Percentiles rank a stretch among this genome's conserved stretches.
These are phyloP conservation scores for Mortierella sp. DNA, from an alignment of 371 early-diverging fungal species.

Conservation along the genomic window DNA sequence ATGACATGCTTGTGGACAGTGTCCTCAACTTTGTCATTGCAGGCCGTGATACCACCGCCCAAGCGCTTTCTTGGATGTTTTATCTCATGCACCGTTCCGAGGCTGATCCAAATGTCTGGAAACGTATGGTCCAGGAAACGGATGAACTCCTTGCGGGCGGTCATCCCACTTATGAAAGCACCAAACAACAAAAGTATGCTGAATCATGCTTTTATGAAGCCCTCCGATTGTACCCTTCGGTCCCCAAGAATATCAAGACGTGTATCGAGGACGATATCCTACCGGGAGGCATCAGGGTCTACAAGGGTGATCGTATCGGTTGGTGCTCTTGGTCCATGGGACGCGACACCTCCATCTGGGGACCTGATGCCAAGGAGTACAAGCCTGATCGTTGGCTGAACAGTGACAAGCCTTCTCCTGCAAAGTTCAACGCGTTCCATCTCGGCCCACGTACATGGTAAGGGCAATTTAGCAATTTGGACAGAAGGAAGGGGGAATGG, in stretches of 20 bases:
- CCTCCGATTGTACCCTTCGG: conserved; percentile 77
- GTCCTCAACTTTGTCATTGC: conserved; percentile 70
- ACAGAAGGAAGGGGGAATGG: no score
- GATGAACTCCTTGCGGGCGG: conserved; percentile 53
- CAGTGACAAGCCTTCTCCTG: conserved; percentile 55
- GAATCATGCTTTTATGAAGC: conserved; percentile 74
- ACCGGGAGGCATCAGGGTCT: conserved; percentile 75
- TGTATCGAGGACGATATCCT: conserved; percentile 74
- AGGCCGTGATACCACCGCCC: conserved; percentile 64
- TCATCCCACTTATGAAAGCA: conserved; percentile 57
- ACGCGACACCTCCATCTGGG: conserved; percentile 67
- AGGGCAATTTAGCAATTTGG: neutral
- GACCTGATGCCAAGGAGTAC: conserved; percentile 65
- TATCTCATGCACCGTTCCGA: conserved; percentile 61
- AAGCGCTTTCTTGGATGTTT: conserved; percentile 77
- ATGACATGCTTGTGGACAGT: conserved; percentile 70
- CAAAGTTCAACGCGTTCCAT: conserved; percentile 44
- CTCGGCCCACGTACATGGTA: conserved; percentile 52
- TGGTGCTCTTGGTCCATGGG: conserved; percentile 67
- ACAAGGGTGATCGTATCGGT: conserved; percentile 62
- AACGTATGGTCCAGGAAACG: conserved; percentile 68
- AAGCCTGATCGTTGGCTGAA: conserved; percentile 71
- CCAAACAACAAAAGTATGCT: conserved; percentile 64
- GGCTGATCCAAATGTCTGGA: conserved; percentile 58
- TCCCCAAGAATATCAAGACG: conserved; percentile 73